These are phyloP conservation scores for Aspergillus latus DNA, from an alignment of 2,329 filamentous ascomycete species.

Conservation along the genomic window DNA sequence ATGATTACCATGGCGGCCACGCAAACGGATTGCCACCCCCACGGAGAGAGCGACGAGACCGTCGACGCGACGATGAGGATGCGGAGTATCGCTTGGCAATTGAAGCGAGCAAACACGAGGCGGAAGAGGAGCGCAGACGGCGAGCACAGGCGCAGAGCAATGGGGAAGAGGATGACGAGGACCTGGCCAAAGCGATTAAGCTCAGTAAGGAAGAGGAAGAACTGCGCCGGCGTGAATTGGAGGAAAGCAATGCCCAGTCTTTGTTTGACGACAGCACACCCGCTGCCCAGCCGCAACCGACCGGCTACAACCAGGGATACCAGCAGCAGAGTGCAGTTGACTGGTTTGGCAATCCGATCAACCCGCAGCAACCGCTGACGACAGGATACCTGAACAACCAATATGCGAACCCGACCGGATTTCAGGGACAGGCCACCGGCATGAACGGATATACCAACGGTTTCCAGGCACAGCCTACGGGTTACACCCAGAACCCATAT, in stretches of 20 bases:
- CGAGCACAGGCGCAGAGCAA: conserved; percentile 55
- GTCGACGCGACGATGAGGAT: conserved; percentile 74
- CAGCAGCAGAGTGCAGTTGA: conserved; percentile 96
- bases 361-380: conserved; percentile 68
- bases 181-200: conserved; percentile 91
- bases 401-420: conserved; percentile 78
- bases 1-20: conserved; percentile 61
- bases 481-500: conserved; percentile 61
- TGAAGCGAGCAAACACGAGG: conserved; percentile 92
- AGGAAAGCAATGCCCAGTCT: conserved; percentile 78
- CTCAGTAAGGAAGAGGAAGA: conserved; percentile 91
- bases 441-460: conserved; percentile 69
- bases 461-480: conserved; percentile 68
- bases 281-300: conserved; percentile 70
- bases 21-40: conserved; percentile 44
- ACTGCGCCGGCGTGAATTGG: conserved; percentile 77
- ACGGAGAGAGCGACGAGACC: conserved; percentile 45
- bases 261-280: conserved; percentile 78
- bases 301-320: conserved; percentile 94
- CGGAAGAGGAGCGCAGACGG: conserved; percentile 84
- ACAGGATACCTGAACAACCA: conserved; percentile 68
- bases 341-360: conserved; percentile 94
- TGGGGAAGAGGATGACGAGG: conserved; percentile 83
- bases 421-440: conserved; percentile 58
- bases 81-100: conserved; percentile 86